phyloP scores from a whole-genome alignment of 257 asterid genomes.

The Petunia axillaris region DNA sequence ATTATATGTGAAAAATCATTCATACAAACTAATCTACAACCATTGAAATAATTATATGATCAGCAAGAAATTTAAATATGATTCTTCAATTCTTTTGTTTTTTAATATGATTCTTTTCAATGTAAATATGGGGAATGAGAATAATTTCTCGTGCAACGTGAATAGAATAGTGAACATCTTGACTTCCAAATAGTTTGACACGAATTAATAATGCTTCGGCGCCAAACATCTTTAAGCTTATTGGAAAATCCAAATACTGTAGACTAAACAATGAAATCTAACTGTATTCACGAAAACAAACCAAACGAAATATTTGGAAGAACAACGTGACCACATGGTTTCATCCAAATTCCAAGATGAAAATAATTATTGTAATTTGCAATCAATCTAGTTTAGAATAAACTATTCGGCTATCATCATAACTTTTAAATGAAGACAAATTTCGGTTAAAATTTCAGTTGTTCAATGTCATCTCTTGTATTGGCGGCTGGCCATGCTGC shows the following conservation, averaged over 20 bases:
- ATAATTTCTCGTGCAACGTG: not conserved
- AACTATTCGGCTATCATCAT: not conserved
- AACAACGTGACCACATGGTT: slow-evolving; percentile 32
- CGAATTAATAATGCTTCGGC: not conserved
- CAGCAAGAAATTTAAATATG: not conserved
- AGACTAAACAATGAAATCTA: too few species aligned
- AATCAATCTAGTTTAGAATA: not conserved
- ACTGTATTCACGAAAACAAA: not conserved
- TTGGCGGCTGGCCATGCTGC: slow-evolving; percentile 10
- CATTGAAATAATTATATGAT: too few species aligned
- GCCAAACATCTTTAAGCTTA: not conserved
- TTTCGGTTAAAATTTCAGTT: not conserved
- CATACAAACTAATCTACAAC: too few species aligned
- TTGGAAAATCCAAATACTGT: not conserved
- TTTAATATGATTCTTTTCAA: not conserved
- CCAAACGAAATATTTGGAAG: slow-evolving; percentile 12
- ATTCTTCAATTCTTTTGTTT: not conserved
- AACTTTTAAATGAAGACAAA: slow-evolving; percentile 5
- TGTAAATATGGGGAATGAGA: not conserved
- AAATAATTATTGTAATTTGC: not conserved
- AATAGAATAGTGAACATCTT: too few species aligned
- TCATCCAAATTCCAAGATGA: slow-evolving; percentile 21
- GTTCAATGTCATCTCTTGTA: not conserved
- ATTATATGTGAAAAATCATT: too few species aligned
- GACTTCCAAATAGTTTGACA: slow-evolving; percentile 9